Evolutionary conservation across 2,329 filamentous ascomycete genomes (phyloP), one percentile per base, ranked within the genome.

Genomic region (Aplosporella prunicola): DNA sequence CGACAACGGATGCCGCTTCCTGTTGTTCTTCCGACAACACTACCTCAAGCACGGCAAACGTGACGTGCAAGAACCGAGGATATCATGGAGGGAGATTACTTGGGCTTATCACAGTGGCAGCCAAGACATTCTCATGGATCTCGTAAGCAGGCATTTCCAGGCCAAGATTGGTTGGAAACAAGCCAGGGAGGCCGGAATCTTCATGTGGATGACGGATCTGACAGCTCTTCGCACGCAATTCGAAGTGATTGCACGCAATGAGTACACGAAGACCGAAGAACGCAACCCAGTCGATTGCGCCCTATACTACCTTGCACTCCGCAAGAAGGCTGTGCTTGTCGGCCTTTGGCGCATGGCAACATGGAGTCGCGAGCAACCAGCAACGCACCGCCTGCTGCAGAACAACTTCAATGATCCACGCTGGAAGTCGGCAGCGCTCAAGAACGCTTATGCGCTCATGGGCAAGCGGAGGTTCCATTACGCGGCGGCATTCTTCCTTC

Each of bases 371-470:
- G 93, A 98, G 58, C 91, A 96, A 59, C 67, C 61, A 2, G 78
- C 82, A 0, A 98, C 91, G 0, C 75, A 80, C 42, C 78, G 75
- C 43, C 69, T 98, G 20, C 67, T 98, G 15, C 73, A 80, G n/a
- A 93, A 95, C 52, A 87, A 96, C 56, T 98, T 98, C 57, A 71
- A 76, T 4, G 83, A 94, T 44, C 72, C 79, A 1, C 81, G 84
- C 48, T 96, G 91, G 84, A 82, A 76, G 56, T 93, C 83, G 2
- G 78, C 85, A 4, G 91, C 91, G 0, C 66, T 93, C 42, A 98
- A 98, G 62, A 98, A 98, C 56, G 91, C 91, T 0, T 98, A 95
- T 61, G 89, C 91, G 3, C 62, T 98, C 38, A 79, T 98, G 54
- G 91, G 89, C 46, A 93, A 87, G 60, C 75, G 86, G 29, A 73